These are phyloP conservation scores for Trichoderma endophyticum DNA, from an alignment of 2,329 filamentous ascomycete genomes.

Conservation along the genomic window DNA sequence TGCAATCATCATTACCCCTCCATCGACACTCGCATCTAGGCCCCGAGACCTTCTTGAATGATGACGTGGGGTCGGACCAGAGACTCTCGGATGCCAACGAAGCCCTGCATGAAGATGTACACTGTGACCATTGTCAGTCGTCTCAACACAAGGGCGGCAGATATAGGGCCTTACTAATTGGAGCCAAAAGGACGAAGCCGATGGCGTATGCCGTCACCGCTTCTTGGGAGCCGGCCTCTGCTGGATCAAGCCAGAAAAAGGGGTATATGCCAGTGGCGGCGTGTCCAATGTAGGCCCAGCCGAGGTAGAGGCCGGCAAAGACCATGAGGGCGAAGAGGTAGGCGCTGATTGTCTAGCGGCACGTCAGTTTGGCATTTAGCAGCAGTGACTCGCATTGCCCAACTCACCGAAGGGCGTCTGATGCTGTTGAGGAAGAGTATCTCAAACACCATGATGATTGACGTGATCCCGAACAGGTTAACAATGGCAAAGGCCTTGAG, in stretches of 20 bases:
- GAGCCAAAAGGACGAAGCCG: constrained; percentile 44
- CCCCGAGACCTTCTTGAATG: constrained; percentile 1
- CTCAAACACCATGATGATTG: constrained; percentile 45
- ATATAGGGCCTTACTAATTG: constrained; percentile 41
- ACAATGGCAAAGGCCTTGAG: constrained; percentile 46
- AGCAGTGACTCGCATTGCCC: neutral
- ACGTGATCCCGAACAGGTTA: constrained; percentile 44
- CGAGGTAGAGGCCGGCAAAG: constrained; percentile 44
- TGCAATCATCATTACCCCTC: neutral
- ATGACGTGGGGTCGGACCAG: constrained; percentile 27
- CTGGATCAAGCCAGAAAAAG: constrained; percentile 51
- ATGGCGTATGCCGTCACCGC: constrained; percentile 44
- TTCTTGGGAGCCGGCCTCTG: constrained; percentile 41
- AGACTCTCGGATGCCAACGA: constrained; percentile 48
- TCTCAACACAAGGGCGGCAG: neutral
- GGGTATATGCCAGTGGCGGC: constrained; percentile 43
- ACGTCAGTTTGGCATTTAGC: constrained; percentile 19
- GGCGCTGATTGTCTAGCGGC: constrained; percentile 41
- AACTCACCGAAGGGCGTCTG: constrained; percentile 46
- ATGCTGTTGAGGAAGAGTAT: constrained; percentile 52
- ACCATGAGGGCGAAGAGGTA: constrained; percentile 43
- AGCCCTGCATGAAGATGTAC: constrained; percentile 48
- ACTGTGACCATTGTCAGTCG: constrained; percentile 33
- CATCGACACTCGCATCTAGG: neutral
- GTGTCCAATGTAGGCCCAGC: constrained; percentile 48